A percentile compares a stretch with the other conserved stretches of the same genome.
These are phyloP conservation scores for Hypoxylon sp. DNA, from an alignment of 2,329 filamentous ascomycete genomes.

Conservation along the genomic window DNA sequence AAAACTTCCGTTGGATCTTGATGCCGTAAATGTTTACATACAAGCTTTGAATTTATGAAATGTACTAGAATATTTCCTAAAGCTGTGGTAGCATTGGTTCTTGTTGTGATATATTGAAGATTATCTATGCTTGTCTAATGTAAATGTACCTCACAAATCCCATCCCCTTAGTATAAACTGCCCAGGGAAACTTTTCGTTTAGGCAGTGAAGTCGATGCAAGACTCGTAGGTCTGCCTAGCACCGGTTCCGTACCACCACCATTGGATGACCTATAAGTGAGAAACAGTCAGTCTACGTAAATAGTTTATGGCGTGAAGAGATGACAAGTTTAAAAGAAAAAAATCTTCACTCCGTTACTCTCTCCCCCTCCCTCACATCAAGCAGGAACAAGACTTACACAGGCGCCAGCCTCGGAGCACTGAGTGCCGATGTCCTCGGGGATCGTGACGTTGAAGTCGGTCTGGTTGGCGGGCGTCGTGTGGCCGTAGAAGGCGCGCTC, in stretches of 20 bases:
- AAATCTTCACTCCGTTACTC: background rate
- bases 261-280: slow-evolving; percentile 46
- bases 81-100: background rate
- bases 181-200: background rate
- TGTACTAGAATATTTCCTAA: background rate
- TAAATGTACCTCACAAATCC: background rate
- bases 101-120: slow-evolving; percentile 6
- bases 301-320: no score
- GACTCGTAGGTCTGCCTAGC: slow-evolving; percentile 50
- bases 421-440: slow-evolving; percentile 43
- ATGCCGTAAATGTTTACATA: background rate
- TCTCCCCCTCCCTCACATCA: background rate
- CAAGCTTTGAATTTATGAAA: background rate
- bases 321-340: no score
- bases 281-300: slow-evolving; percentile 8
- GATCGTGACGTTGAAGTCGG: slow-evolving; percentile 48
- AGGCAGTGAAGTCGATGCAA: slow-evolving; percentile 48
- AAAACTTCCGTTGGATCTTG: background rate
- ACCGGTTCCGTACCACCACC: slow-evolving; percentile 50
- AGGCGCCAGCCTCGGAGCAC: slow-evolving; percentile 46
- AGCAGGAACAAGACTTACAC: slow-evolving; percentile 43
- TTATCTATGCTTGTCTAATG: slow-evolving; percentile 4
- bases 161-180: background rate
- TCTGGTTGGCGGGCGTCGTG: slow-evolving; percentile 46
- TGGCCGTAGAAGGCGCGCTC: slow-evolving; percentile 47